Conservation (phyloP, 163 green algal species). For the Volvox carteri region DNA sequence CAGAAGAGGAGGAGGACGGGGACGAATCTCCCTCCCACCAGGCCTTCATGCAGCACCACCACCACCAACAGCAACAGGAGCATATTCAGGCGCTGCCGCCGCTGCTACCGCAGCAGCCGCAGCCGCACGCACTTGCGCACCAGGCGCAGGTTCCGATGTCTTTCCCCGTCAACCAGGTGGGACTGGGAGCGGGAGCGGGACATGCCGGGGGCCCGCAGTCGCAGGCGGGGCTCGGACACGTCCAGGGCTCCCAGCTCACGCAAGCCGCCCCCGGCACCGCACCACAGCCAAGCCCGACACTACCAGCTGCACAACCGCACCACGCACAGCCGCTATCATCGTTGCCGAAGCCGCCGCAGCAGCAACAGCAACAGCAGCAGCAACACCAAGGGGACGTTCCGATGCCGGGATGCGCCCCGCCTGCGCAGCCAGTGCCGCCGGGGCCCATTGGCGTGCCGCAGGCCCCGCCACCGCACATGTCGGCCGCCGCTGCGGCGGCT, state of each 20-base stretch:
- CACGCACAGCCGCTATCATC: not conserved
- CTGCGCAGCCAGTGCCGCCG: not conserved
- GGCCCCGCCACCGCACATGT: not conserved
- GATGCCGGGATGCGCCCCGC: not conserved
- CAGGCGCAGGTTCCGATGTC: not conserved
- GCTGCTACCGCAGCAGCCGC: not conserved
- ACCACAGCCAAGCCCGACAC: not conserved
- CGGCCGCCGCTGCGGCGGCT: constrained; percentile 37
- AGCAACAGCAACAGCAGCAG: not conserved
- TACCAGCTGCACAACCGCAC: too few species aligned
- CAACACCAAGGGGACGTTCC: not conserved
- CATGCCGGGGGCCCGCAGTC: too few species aligned
- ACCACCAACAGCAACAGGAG: not conserved
- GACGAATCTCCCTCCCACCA: constrained; percentile 26
- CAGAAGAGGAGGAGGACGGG: constrained; percentile 16
- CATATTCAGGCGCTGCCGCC: not conserved
- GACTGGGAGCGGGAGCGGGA: too few species aligned
- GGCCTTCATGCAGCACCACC: not conserved
- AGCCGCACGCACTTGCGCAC: not conserved
- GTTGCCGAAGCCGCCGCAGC: not conserved
- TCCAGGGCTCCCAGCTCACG: too few species aligned
- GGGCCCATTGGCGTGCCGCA: not conserved
- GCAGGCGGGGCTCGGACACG: not conserved
- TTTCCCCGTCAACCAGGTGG: constrained; percentile 10
- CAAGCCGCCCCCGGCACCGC: not conserved